These are phyloP conservation scores for Schizosaccharomyces versatilis DNA, from an alignment of 1,139 yeast species.

Conservation along the genomic window DNA sequence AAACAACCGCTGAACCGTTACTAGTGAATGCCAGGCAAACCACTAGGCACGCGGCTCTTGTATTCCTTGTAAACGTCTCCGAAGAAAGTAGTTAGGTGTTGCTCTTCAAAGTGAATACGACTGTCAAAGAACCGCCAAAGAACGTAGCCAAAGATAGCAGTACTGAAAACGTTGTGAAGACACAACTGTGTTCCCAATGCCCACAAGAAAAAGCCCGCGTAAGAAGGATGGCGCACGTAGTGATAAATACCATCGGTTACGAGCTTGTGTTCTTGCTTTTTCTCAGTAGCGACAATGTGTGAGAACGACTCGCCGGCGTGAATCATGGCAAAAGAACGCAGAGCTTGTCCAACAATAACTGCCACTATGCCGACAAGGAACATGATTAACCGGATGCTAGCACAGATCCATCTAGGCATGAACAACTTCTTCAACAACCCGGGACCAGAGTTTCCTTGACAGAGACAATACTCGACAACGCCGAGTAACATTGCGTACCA, in stretches of 20 bases:
- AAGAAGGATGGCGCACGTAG: slow-evolving; percentile 57
- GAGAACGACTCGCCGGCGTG: slow-evolving; percentile 78
- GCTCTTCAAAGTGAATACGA: slow-evolving; percentile 50
- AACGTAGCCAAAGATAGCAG: slow-evolving; percentile 26
- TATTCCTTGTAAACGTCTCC: slow-evolving; percentile 41
- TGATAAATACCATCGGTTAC: slow-evolving; percentile 54
- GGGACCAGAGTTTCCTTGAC: neutral
- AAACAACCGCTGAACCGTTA: neutral
- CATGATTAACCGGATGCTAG: neutral
- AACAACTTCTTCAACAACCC: neutral
- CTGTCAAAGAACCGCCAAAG: slow-evolving; percentile 45
- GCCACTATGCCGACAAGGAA: neutral
- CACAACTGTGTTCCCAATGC: slow-evolving; percentile 64
- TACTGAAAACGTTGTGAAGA: slow-evolving; percentile 39
- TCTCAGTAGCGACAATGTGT: slow-evolving; percentile 44
- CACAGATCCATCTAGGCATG: neutral
- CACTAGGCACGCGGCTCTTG: slow-evolving; percentile 27
- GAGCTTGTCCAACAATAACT: slow-evolving; percentile 34
- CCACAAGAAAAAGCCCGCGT: slow-evolving; percentile 86
- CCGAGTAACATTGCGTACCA: slow-evolving; percentile 40
- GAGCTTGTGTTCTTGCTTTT: slow-evolving; percentile 34
- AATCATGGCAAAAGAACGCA: slow-evolving; percentile 59
- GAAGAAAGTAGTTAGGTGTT: slow-evolving; percentile 40
- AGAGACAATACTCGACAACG: slow-evolving; percentile 25
- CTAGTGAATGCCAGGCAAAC: slow-evolving; percentile 39